A percentile compares a stretch with the other conserved stretches of the same genome.
Conservation (phyloP, 306 rosid genomes). For the Quillaja saponaria region DNA sequence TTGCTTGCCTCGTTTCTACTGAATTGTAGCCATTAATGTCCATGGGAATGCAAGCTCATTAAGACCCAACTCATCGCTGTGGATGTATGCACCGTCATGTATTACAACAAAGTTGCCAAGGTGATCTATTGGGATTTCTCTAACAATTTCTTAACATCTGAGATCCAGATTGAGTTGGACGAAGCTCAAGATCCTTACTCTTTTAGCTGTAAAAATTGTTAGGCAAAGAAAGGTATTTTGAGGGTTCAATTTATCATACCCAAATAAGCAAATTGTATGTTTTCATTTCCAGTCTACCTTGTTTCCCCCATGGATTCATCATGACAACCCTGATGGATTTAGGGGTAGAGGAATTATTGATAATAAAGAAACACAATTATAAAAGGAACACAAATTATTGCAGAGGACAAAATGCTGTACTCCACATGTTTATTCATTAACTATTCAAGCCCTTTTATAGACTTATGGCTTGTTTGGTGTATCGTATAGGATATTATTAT, state of each 20-base stretch:
- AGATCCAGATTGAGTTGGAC: slow-evolving; percentile 63
- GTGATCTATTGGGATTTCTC: slow-evolving; percentile 60
- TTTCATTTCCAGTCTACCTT: slow-evolving; percentile 32
- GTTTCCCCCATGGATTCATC: slow-evolving; percentile 56
- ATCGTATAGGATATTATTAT: too few relatives aligned
- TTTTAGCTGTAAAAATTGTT: slow-evolving; percentile 51
- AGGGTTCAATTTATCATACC: slow-evolving; percentile 72
- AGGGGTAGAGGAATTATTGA: too few relatives aligned
- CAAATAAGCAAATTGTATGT: slow-evolving; percentile 46
- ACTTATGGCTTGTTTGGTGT: too few relatives aligned
- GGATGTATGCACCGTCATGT: slow-evolving; percentile 44
- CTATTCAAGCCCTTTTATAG: too few relatives aligned
- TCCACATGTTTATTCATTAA: too few relatives aligned
- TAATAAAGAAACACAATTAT: too few relatives aligned
- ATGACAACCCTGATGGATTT: slow-evolving; percentile 35
- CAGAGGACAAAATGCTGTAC: too few relatives aligned
- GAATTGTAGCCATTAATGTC: slow-evolving; percentile 65
- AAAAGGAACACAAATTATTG: too few relatives aligned
- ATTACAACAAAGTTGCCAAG: slow-evolving; percentile 49
- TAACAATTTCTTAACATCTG: slow-evolving; percentile 39
- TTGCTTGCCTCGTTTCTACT: slow-evolving; percentile 54
- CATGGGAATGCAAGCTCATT: slow-evolving; percentile 74
- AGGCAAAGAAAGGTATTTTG: slow-evolving; percentile 50
- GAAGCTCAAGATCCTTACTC: too few relatives aligned
- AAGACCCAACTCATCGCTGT: slow-evolving; percentile 53